phyloP scores from a whole-genome alignment of 1,284 basidiomycete genomes.

The Sporisorium reilianum region DNA sequence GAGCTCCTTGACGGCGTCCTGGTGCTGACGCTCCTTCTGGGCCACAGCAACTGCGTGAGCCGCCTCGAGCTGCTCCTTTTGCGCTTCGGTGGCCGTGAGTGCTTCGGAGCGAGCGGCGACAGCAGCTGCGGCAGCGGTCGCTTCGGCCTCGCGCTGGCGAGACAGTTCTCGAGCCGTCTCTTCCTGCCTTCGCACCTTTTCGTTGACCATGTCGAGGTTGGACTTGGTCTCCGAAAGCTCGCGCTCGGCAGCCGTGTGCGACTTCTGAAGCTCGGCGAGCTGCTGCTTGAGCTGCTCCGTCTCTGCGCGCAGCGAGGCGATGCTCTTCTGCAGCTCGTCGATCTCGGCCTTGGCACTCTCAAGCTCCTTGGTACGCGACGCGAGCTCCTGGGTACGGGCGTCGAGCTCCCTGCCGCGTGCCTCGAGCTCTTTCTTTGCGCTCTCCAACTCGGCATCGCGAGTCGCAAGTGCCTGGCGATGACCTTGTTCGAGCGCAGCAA shows the following conservation, averaged over 20 bases:
- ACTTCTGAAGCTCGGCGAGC: constrained; percentile 30
- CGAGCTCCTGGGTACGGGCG: constrained; percentile 10
- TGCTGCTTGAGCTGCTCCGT: constrained; percentile 38
- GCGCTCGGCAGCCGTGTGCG: constrained; percentile 27
- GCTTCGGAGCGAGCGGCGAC: constrained; percentile 50
- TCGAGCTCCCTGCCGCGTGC: constrained; percentile 16
- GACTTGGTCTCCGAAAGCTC: constrained; percentile 45
- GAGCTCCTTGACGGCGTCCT: constrained; percentile 47
- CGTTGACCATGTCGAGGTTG: constrained; percentile 41
- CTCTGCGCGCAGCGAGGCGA: constrained; percentile 34
- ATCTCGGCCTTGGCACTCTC: constrained; percentile 31
- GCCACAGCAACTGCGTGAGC: constrained; percentile 37
- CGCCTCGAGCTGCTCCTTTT: constrained; percentile 46
- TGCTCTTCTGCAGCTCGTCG: constrained; percentile 39
- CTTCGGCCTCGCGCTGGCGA: constrained; percentile 45
- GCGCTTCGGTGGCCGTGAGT: constrained; percentile 43
- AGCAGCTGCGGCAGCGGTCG: constrained; percentile 42
- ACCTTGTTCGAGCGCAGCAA: constrained; percentile 24
- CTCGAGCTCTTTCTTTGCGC: constrained; percentile 17
- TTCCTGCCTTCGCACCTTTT: constrained; percentile 50
- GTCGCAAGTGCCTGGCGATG: constrained; percentile 31
- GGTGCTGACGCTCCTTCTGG: constrained; percentile 49
- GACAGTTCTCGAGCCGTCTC: constrained; percentile 35
- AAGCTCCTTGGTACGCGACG: constrained; percentile 25
- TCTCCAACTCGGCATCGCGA: constrained; percentile 22